Conservation (phyloP, 768 basidiomycete species). For the Tephrocybe sp. region DNA sequence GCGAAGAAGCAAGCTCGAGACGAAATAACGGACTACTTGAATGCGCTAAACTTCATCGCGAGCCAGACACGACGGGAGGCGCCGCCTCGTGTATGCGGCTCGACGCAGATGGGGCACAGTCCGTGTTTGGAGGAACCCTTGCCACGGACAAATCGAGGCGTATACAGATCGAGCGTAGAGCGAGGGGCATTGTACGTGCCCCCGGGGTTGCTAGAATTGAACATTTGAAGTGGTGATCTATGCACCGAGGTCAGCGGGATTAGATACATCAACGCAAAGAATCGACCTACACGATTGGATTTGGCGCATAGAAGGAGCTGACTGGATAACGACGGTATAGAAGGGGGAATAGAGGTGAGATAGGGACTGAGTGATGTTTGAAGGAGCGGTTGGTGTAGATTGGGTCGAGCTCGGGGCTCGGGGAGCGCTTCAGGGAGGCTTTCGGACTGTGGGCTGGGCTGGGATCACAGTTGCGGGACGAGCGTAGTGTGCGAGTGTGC, state of each 20-base stretch:
- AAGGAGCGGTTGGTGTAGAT: slow-evolving; percentile 47
- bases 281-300: slow-evolving; percentile 40
- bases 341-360: slow-evolving; percentile 51
- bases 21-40: slow-evolving; percentile 62
- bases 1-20: too few species aligned
- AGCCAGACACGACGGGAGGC: slow-evolving; percentile 67
- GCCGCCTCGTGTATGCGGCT: slow-evolving; percentile 60
- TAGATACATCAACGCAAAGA: slow-evolving; percentile 4
- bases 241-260: slow-evolving; percentile 2
- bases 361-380: slow-evolving; percentile 36
- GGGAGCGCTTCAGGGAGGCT: neutral
- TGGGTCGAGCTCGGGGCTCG: neutral
- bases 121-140: slow-evolving; percentile 69
- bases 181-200: slow-evolving; percentile 65
- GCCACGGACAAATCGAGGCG: slow-evolving; percentile 75
- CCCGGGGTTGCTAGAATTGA: slow-evolving; percentile 37
- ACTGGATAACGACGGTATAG: slow-evolving; percentile 74
- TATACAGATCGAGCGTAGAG: slow-evolving; percentile 67
- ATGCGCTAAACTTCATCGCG: slow-evolving; percentile 79
- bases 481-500: too few species aligned
- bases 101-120: slow-evolving; percentile 76
- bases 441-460: too few species aligned
- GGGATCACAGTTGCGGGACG: too few species aligned
- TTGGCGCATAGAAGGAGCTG: slow-evolving; percentile 51
- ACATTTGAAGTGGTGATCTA: slow-evolving; percentile 20